These are phyloP conservation scores for Hapsidospora chrysogenum DNA, from an alignment of 495 filamentous ascomycete species.

Conservation along the genomic window DNA sequence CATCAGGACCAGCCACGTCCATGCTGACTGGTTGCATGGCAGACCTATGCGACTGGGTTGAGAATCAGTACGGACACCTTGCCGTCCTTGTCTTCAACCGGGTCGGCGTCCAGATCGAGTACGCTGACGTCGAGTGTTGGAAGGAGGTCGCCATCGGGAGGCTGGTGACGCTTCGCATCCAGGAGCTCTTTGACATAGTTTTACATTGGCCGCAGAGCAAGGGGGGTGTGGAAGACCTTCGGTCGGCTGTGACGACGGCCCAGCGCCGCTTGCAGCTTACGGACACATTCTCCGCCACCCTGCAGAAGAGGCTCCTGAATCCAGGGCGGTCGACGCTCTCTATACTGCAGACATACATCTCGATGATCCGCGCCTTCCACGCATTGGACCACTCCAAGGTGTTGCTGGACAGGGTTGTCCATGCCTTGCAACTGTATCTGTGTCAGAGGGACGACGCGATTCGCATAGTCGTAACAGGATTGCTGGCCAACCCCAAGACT, in stretches of 20 bases:
- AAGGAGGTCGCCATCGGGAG: slow-evolving; percentile 63
- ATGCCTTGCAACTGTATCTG: slow-evolving; percentile 70
- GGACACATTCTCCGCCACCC: slow-evolving; percentile 45
- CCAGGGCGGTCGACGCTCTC: slow-evolving; percentile 78
- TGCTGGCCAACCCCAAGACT: slow-evolving; percentile 52
- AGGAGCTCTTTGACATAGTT: slow-evolving; percentile 78
- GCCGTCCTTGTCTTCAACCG: slow-evolving; percentile 41
- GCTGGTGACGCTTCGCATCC: slow-evolving; percentile 61
- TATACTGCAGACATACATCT: slow-evolving; percentile 81
- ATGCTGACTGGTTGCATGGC: slow-evolving; percentile 20
- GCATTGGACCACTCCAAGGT: slow-evolving; percentile 85
- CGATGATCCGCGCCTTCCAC: slow-evolving; percentile 78
- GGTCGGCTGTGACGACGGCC: slow-evolving; percentile 34
- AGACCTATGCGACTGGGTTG: slow-evolving; percentile 51
- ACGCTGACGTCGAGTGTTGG: slow-evolving; percentile 53
- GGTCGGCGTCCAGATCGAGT: slow-evolving; percentile 11
- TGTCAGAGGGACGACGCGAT: slow-evolving; percentile 90
- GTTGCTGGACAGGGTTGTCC: slow-evolving; percentile 69
- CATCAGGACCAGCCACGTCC: slow-evolving; percentile 1
- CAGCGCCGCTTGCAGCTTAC: slow-evolving; percentile 48
- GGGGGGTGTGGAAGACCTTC: slow-evolving; percentile 68
- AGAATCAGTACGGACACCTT: slow-evolving; percentile 50
- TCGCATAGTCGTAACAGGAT: slow-evolving; percentile 67
- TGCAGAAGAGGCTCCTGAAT: slow-evolving; percentile 65
- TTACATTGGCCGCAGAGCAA: slow-evolving; percentile 65